These are phyloP conservation scores for Exserohilum rostratum DNA, from an alignment of 2,329 filamentous ascomycete genomes.

Conservation along the genomic window DNA sequence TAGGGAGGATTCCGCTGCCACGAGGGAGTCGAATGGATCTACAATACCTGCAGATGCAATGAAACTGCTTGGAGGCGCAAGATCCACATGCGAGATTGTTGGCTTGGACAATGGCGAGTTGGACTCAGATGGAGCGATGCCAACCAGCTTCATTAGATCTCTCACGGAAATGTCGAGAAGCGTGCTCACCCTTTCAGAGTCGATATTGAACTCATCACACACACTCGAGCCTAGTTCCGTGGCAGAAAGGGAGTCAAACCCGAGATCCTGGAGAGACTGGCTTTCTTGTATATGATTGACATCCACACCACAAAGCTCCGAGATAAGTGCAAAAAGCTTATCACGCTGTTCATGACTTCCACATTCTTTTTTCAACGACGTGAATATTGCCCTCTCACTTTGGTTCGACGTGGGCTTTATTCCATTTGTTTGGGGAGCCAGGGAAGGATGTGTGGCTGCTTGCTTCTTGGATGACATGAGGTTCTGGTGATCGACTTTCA, in stretches of 20 bases:
- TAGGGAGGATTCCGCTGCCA: slow-evolving; percentile 1
- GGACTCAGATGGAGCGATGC: background rate
- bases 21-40: slow-evolving; percentile 7
- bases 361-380: background rate
- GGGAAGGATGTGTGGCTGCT: background rate
- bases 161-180: slow-evolving; percentile 12
- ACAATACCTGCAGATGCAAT: background rate
- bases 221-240: slow-evolving; percentile 12
- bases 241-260: slow-evolving; percentile 16
- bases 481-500: background rate
- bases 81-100: background rate
- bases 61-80: background rate
- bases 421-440: background rate
- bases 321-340: slow-evolving; percentile 9
- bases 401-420: background rate
- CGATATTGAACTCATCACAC: slow-evolving; percentile 9
- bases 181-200: slow-evolving; percentile 5
- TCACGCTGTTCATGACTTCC: background rate
- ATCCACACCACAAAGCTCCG: slow-evolving; percentile 9
- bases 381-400: background rate
- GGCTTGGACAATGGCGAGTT: background rate
- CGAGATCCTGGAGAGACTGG: slow-evolving; percentile 13
- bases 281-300: slow-evolving; percentile 3
- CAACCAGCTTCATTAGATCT: slow-evolving; percentile 3
- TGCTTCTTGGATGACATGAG: background rate